Evolutionary conservation across 768 basidiomycete genomes (phyloP), one percentile per base, ranked within the genome.

Genomic region (Candolleomyces eurysporus): DNA sequence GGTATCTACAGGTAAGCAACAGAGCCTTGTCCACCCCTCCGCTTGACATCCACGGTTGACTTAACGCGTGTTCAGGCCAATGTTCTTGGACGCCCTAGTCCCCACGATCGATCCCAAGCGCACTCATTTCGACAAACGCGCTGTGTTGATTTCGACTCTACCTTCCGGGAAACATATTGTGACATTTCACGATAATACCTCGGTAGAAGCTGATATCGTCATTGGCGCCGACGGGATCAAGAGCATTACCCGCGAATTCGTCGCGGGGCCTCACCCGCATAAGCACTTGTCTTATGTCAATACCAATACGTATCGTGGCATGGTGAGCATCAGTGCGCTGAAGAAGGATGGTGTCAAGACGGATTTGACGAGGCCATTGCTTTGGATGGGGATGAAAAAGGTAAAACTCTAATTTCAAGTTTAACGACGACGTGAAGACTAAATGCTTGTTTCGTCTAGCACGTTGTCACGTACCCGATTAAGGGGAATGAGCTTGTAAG

Each of bases 211-310:
- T 4, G 81, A 84, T 59, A 66, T 85, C 5, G 74, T 85, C 5
- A 72, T 86, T 43, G 83, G 81, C 64, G 79, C 81, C 4, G 83
- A 85, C 61, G 84, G 84, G 8, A 74, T 81, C 54, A 86, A 82
- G 71, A 86, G 84, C 63, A 64, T 69, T 4, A 69, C 77, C 17
- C 79, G 84, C 43, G 63, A 63, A 45, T 73, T 71, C 55, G 77
- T 84, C 16, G 65, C 72, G 3, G 74, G 71, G n/a, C 67, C 65
- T 1, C 62, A 63, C 17, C 56, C 65, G 11, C 58, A 62, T 21
- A 68, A 68, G 42, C 61, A 67, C 48, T 68, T 80, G 11, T 68
- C 68, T 16, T 87, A 79, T 68, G 79, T 79, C 19, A 77, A 80
- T 59, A 78, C 77, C 2, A 73, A 77, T 39, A 82, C 81, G 4